phyloP scores from a whole-genome alignment of 768 basidiomycete species.

The Trametes cubensis region DNA sequence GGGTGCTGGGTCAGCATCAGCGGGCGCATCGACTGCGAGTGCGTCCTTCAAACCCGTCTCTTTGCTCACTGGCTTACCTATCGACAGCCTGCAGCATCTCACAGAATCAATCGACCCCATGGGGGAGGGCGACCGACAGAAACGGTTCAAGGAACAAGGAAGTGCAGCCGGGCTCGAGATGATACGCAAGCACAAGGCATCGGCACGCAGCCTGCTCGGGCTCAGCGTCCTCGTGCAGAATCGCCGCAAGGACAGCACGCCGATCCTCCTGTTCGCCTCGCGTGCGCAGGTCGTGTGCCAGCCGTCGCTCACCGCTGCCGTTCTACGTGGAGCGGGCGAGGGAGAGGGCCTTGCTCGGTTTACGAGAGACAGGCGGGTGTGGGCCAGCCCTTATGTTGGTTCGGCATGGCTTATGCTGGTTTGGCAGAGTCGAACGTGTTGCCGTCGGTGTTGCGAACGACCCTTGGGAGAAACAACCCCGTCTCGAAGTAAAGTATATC shows the following conservation, averaged over 20 bases:
- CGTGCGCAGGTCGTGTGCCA: conserved; percentile 14
- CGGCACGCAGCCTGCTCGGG: conserved; percentile 5
- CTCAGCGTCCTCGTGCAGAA: conserved; percentile 15
- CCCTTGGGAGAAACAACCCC: conserved; percentile 9
- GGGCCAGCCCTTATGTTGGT: too few species aligned
- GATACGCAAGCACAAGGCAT: conserved; percentile 5
- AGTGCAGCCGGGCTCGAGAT: background rate
- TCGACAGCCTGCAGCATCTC: background rate
- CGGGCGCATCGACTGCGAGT: conserved; percentile 6
- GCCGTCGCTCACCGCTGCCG: background rate
- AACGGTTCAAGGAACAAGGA: background rate
- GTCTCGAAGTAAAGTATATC: background rate
- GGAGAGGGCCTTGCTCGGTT: conserved; percentile 1
- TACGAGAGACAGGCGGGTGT: background rate
- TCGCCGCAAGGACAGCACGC: conserved; percentile 9
- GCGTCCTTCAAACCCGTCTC: background rate
- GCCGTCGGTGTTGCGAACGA: conserved; percentile 4
- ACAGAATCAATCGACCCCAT: background rate
- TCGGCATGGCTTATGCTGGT: too few species aligned
- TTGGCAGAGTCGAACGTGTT: background rate
- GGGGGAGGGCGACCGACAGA: background rate
- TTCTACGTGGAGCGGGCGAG: background rate
- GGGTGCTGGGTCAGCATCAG: conserved; percentile 16
- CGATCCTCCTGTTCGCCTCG: conserved; percentile 8
- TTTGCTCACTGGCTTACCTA: background rate